Conservation (phyloP, 2,329 filamentous ascomycete species). For the Alternaria novae-zelandiae region DNA sequence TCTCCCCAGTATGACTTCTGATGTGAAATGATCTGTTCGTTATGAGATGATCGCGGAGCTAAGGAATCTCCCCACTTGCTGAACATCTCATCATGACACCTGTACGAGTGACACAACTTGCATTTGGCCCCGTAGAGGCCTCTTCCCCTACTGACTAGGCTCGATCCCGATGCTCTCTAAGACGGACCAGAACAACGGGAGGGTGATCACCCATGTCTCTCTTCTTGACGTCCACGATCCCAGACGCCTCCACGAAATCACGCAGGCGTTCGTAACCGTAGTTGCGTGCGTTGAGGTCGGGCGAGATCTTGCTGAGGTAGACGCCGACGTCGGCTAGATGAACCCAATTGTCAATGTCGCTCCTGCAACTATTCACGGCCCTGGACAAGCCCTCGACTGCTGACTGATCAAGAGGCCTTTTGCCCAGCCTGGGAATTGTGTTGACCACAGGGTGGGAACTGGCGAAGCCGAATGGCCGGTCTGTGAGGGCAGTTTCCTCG, state of each 20-base stretch:
- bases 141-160: background rate
- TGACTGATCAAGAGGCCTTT: background rate
- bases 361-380: conserved; percentile 12
- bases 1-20: too few relatives aligned
- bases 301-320: conserved; percentile 26
- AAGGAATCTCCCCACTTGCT: too few relatives aligned
- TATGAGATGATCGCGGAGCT: too few relatives aligned
- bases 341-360: conserved; percentile 28
- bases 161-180: background rate
- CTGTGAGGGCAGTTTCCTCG: conserved; percentile 2
- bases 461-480: background rate
- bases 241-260: conserved; percentile 7
- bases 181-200: background rate
- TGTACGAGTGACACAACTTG: too few relatives aligned
- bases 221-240: conserved; percentile 17
- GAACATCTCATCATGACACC: too few relatives aligned
- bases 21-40: too few relatives aligned
- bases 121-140: too few relatives aligned
- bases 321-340: conserved; percentile 34
- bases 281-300: conserved; percentile 35
- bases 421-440: background rate
- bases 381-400: background rate
- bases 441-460: background rate
- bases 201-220: background rate
- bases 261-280: conserved; percentile 29